Base-by-base conservation (phyloP, 768 basidiomycete genomes). In the Mycena amicta region DNA sequence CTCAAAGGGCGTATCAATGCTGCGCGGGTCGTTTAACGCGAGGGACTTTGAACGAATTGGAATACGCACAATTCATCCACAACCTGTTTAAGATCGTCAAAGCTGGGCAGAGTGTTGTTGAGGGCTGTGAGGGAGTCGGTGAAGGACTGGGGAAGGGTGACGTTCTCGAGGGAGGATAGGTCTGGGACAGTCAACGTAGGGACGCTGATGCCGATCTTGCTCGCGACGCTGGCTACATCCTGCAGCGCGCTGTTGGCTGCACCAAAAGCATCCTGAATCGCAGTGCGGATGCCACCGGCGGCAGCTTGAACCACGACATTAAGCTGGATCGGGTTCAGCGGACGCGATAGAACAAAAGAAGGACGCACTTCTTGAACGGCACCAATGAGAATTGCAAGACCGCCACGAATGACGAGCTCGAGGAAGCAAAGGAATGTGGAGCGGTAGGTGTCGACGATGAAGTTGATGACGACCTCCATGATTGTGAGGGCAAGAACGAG, bases 391-490 rank as follows among this genome's bases (percentile, higher is more conserved):
- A 98, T 75, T 25, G 85, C 81, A 52, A 99, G 77, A 5, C 83
- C 88, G 18, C 94, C 94, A 27, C 87, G 81, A 11, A 99, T 85
- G 23, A 92, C 86, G 43, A 98, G 81, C 72, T 98, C 94, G 62
- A 97, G 76, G 65, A 97, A 94, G 72, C 96, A 99, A 52, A 99
- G 81, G 67, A 96, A 88, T 3, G 95, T 91, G 3, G 94, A 95
- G 39, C 95, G 89, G 70, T 97, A 98, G 46, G 89, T 84, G 73
- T 93, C 90, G 63, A 98, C 83, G 62, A 97, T 83, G 72, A 98
- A 98, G 67, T 92, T 93, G 74, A 95, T 88, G 67, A 95, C 83
- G 1, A 80, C 86, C 69, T 97, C 93, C 84, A 96, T 89, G 33
- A 87, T 77, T 0, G 91, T 96, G 55, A 98, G 76, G 2, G 92